Percentiles rank a stretch among this genome's conserved stretches.
These are phyloP conservation scores for Agrocybe chaxingu DNA, from an alignment of 768 basidiomycete species.

Conservation along the genomic window DNA sequence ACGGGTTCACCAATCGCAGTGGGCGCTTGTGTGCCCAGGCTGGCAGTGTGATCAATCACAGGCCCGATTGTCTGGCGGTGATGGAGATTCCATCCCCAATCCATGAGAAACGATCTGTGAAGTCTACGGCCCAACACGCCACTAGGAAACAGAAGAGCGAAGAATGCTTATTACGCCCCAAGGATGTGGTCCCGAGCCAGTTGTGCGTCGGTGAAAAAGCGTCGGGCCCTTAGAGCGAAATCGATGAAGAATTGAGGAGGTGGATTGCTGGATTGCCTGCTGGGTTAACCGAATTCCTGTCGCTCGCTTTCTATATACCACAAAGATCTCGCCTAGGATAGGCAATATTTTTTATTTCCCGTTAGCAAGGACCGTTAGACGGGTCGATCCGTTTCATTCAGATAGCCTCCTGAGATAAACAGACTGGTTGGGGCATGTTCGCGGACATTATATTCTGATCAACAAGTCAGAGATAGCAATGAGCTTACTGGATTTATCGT, in stretches of 20 bases:
- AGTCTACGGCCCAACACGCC: background rate
- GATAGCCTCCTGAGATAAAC: conserved; percentile 27
- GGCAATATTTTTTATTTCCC: conserved; percentile 4
- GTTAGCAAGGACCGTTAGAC: conserved; percentile 11
- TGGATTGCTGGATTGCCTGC: background rate
- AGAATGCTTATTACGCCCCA: conserved; percentile 10
- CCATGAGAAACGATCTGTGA: conserved; percentile 21
- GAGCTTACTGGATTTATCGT: conserved; percentile 16
- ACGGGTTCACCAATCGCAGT: conserved; percentile 35
- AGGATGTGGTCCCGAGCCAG: background rate
- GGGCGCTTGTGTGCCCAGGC: conserved; percentile 15
- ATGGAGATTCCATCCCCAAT: conserved; percentile 23
- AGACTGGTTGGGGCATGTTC: conserved; percentile 20
- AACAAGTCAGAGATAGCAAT: conserved; percentile 21
- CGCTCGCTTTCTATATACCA: conserved; percentile 8
- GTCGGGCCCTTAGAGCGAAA: background rate
- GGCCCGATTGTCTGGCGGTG: conserved; percentile 29
- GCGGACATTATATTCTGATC: conserved; percentile 26
- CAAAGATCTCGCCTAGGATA: conserved; percentile 1
- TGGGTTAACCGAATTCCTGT: too few relatives aligned
- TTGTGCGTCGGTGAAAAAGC: background rate
- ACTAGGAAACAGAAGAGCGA: background rate
- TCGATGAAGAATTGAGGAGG: background rate
- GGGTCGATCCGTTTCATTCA: conserved; percentile 26
- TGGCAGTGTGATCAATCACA: conserved; percentile 12